Conservation (phyloP, 2,329 filamentous ascomycete species). For the Colletotrichum sp. region DNA sequence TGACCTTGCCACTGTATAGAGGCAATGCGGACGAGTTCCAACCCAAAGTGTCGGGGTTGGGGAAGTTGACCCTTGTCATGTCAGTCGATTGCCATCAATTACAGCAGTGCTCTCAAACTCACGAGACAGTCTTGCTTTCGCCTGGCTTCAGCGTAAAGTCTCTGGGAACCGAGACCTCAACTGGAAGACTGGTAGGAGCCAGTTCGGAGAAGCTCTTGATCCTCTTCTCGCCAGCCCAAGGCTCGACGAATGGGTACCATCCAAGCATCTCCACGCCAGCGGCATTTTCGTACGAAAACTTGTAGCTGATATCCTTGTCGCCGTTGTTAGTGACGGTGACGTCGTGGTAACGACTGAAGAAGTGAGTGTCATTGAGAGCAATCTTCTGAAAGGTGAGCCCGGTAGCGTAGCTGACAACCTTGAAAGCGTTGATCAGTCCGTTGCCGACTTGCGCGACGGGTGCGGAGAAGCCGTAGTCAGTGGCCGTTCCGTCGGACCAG, state of each 20-base stretch:
- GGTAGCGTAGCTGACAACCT: constrained; percentile 43
- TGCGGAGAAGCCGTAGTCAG: constrained; percentile 26
- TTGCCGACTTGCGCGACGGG: constrained; percentile 45
- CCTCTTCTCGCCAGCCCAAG: constrained; percentile 13
- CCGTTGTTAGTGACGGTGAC: constrained; percentile 41
- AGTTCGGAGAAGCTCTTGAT: constrained; percentile 27
- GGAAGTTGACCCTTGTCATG: constrained; percentile 29
- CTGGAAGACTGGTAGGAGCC: constrained; percentile 21
- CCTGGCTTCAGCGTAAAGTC: constrained; percentile 29
- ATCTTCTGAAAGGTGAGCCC: constrained; percentile 42
- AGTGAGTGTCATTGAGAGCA: constrained; percentile 48
- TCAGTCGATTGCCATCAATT: background rate
- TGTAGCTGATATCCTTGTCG: constrained; percentile 36
- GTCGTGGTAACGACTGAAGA: constrained; percentile 34
- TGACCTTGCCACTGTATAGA: constrained; percentile 37
- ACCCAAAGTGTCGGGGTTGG: constrained; percentile 28
- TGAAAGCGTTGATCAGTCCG: constrained; percentile 46
- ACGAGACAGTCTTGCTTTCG: constrained; percentile 28
- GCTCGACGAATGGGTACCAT: constrained; percentile 10
- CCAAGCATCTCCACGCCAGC: constrained; percentile 40
- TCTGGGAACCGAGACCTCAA: constrained; percentile 24
- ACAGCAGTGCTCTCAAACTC: background rate
- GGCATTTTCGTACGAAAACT: constrained; percentile 29
- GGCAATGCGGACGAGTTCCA: constrained; percentile 33
- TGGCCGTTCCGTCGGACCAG: constrained; percentile 27